phyloP scores from a whole-genome alignment of 2,329 filamentous ascomycete genomes.

The Colletotrichum spaethianum region DNA sequence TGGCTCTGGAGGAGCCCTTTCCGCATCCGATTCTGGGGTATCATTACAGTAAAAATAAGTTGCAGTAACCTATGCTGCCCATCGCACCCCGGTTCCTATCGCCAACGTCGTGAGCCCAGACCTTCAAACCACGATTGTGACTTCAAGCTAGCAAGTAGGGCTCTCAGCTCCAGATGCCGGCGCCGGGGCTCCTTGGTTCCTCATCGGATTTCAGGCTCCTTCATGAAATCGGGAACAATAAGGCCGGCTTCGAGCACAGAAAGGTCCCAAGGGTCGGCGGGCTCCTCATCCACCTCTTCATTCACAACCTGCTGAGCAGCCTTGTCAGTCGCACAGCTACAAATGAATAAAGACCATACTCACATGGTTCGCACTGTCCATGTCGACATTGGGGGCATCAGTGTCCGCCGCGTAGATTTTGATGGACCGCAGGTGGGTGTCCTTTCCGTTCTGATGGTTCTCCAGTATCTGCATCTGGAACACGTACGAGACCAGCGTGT shows the following conservation, averaged over 20 bases:
- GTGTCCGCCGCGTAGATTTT: slow-evolving; percentile 81
- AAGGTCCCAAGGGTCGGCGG: slow-evolving; percentile 46
- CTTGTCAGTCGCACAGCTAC: slow-evolving; percentile 29
- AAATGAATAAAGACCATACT: not conserved
- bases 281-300: slow-evolving; percentile 19
- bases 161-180: not conserved
- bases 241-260: slow-evolving; percentile 51
- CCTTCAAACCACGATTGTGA: no score
- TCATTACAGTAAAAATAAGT: slow-evolving; percentile 38
- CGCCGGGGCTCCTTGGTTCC: not conserved
- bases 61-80: not conserved
- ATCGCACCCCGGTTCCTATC: not conserved
- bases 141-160: not conserved
- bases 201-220: slow-evolving; percentile 59
- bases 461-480: slow-evolving; percentile 92
- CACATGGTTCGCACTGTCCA: slow-evolving; percentile 48
- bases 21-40: slow-evolving; percentile 28
- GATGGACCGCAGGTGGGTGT: slow-evolving; percentile 95
- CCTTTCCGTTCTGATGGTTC: slow-evolving; percentile 99
- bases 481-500: slow-evolving; percentile 88
- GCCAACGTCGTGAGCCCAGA: not conserved
- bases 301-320: slow-evolving; percentile 16
- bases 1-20: not conserved
- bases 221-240: slow-evolving; percentile 58
- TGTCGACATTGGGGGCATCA: slow-evolving; percentile 57